Evolutionary conservation across 2,329 filamentous ascomycete genomes (phyloP), one percentile per base, ranked within the genome.

Genomic region (Chaetomiaceae sp.): DNA sequence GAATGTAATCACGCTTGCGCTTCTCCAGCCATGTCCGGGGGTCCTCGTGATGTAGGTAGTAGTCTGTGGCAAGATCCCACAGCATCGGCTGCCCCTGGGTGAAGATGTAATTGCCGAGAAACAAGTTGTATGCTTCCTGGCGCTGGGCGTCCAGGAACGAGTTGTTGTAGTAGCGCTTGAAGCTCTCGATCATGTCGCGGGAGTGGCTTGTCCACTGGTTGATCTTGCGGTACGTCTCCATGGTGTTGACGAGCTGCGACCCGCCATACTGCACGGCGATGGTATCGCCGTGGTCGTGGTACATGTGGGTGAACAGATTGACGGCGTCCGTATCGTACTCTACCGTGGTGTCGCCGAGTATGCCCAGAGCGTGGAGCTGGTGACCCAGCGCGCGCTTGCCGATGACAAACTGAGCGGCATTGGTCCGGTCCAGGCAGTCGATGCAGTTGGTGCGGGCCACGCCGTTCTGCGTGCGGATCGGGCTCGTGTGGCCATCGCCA

Each of bases 201-300:
- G 92, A 96, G 67, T 96, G 90, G 61, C 89, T 96, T 20, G 90
- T 95, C 93, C 93, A 99, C 66, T 97, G 92, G 60, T 97, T 97
- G 66, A 96, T 95, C 70, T 97, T 97, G 51, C 93, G 87, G 67
- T 99, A 99, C 4, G 93, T 99, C 58, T 95, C 91, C 91, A 99
- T 97, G 0, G 93, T 99, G 66, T 99, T 99, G 61, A 99, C 93
- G 0, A 99, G 79, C 68, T 99, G 93, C 2, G 91, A 97, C 9
- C 93, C 93, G 50, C 93, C 93, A 61, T 99, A 99, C 66, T 99
- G 93, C 48, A 97, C 87, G 1, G 93, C 93, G 62, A 99, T 97
- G 4, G 91, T 96, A 67, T 99, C 93, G 51, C 93, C 93, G 64
- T 99, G 93, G 60, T 95, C 90, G 66, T 97, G 91, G 71, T 91